Base-by-base conservation (phyloP, 257 asterid species). In the Plantago major region DNA sequence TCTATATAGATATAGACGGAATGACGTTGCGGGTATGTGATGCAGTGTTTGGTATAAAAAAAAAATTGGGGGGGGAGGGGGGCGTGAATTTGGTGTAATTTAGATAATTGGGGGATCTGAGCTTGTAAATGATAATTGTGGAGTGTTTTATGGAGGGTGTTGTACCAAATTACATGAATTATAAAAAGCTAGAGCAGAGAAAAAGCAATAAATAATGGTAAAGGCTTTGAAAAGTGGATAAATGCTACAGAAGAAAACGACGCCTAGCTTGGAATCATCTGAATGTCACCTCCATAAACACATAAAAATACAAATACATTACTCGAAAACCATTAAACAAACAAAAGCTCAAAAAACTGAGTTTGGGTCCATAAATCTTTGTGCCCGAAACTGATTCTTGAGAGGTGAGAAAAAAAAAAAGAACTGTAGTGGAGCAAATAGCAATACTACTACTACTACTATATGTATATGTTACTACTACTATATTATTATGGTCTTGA, bases 161-260 rank as follows among this genome's bases (percentile, higher is more conserved):
- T 33, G 40, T 33, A 33, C 40, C 6, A 33, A 33, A 33, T 33
- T 5, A 7, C 5, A 33, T 33, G 3, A 30, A 1, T 4, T 33
- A 33, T 33, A 33, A 33, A 33, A 22, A 22, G 26, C 26, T 33
- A 33, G 40, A 33, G 40, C 40, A 33, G 6, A 33, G 40, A 33
- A 33, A 33, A 33, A 33, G 40, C 6, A 33, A 7, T 1, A 33
- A 33, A 33, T 4, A 7, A 33, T 4, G 40, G 40, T 33, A 4
- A 33, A 33, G 40, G 40, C 40, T 7, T 33, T 33, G 40, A 33
- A 74, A 80, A 76, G 76, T 68, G 83, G 83, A 55, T 13, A 17
- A 75, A 78, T 66, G 81, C 78, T 75, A 65, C 70, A 65, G 70
- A 66, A 70, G 90, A 86, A 72, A 83, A 75, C 68, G 89, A 85